Evolutionary conservation across 1,139 yeast species (phyloP), one percentile per base, ranked within the genome.

Genomic region (Ogataea hybrid): DNA sequence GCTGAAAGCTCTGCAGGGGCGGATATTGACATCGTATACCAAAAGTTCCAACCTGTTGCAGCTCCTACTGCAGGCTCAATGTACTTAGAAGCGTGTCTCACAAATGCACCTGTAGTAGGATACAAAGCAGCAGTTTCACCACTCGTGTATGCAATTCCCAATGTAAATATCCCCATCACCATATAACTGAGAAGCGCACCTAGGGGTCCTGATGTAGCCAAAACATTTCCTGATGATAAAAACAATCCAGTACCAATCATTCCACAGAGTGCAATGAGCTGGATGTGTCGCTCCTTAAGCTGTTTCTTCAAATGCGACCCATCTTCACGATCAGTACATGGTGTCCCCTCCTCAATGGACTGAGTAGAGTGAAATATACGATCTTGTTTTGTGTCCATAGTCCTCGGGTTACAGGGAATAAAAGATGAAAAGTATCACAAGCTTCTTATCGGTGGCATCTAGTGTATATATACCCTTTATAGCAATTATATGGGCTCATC

Each of bases 231-330:
- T 27, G 30, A 27, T 12, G 15, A 11, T 11, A 84, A 82, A 69
- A 84, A 70, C 30, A 78, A 63, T 42, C 86, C 90, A n/a, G 92
- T 83, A 48, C 92, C 94, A 52, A 84, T 84, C 33, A 85, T 79
- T 41, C 94, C 94, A 31, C 92, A 88, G 17, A 78, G 76, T 37
- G 88, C 85, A 57, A 84, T 79, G 57, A 84, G 73, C 51, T 84
- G 84, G 38, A 84, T 80, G 57, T 79, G 84, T 55, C 86, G 68
- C 36, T 46, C 43, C 35, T 45, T 48, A 30, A 54, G 44, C 27
- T 25, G 27, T 25, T 25, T 25, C 27, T 25, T 25, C 12, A 25
- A 25, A 25, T 25, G 27, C 27, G 27, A 25, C 12, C 27, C 27
- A 25, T 25, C 27, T 25, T 25, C 27, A 25, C 27, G 12, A 25